phyloP scores from a whole-genome alignment of 495 filamentous ascomycete genomes.

The Corynascus novoguineensis region DNA sequence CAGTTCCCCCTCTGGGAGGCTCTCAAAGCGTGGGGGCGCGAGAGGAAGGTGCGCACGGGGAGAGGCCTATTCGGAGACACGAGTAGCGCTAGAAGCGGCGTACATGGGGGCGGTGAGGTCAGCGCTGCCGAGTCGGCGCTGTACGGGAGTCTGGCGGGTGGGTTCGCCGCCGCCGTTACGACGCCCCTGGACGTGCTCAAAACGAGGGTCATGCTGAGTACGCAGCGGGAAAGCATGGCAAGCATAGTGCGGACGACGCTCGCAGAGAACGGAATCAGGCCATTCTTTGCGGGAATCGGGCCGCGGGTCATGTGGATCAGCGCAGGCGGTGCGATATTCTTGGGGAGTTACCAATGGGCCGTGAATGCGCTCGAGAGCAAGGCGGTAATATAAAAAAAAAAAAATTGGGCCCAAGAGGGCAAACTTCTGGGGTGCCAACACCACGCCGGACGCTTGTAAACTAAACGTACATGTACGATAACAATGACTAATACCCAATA shows the following conservation, averaged over 20 bases:
- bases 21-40: slow-evolving; percentile 59
- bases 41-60: slow-evolving; percentile 33
- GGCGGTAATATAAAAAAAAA: not conserved
- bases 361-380: slow-evolving; percentile 57
- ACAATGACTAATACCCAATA: not conserved
- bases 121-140: slow-evolving; percentile 74
- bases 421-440: not conserved
- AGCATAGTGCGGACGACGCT: slow-evolving; percentile 62
- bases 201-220: slow-evolving; percentile 88
- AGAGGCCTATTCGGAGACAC: slow-evolving; percentile 44
- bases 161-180: slow-evolving; percentile 79
- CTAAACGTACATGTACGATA: slow-evolving; percentile 10
- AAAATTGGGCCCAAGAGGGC: no score
- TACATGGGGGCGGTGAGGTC: slow-evolving; percentile 37
- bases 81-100: not conserved
- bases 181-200: slow-evolving; percentile 96
- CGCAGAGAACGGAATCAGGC: slow-evolving; percentile 61
- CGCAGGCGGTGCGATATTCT: slow-evolving; percentile 85
- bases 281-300: slow-evolving; percentile 84
- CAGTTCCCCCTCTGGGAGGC: slow-evolving; percentile 98
- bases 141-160: slow-evolving; percentile 79
- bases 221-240: slow-evolving; percentile 50
- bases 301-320: slow-evolving; percentile 92
- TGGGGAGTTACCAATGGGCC: slow-evolving; percentile 93
- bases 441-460: not conserved